Percentiles rank a stretch among this genome's conserved stretches.
phyloP scores from a whole-genome alignment of 2,329 filamentous ascomycete genomes.

The Davidsoniella neocaledoniae region DNA sequence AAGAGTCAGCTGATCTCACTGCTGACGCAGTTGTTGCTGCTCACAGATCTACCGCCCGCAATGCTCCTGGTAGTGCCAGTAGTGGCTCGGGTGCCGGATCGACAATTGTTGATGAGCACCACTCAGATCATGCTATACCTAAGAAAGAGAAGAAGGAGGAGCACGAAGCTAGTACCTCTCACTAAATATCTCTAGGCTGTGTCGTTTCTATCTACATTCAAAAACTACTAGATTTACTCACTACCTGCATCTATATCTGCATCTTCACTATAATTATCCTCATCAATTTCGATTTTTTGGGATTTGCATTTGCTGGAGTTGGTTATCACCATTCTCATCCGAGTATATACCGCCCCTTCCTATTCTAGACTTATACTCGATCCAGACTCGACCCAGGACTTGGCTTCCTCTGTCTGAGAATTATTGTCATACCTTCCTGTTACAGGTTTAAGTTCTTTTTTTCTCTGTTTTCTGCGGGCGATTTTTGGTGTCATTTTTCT shows the following conservation, averaged over 20 bases:
- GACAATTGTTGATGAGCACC: conserved; percentile 9
- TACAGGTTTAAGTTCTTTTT: not conserved
- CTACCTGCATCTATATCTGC: not conserved
- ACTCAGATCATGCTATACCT: not conserved
- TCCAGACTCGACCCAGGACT: not conserved
- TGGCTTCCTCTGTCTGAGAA: not conserved
- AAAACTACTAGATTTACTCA: too few species aligned
- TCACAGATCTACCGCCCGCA: not conserved
- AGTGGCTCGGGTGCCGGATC: conserved; percentile 6
- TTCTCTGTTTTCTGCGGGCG: not conserved
- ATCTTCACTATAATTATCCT: not conserved
- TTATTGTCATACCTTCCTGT: too few species aligned
- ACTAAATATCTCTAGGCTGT: not conserved
- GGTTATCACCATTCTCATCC: not conserved
- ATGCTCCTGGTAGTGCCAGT: conserved; percentile 1
- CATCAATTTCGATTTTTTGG: not conserved
- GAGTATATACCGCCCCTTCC: not conserved
- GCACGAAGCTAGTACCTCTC: not conserved
- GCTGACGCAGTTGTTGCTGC: not conserved
- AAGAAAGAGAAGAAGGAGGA: conserved; percentile 8
- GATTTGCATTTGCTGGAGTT: not conserved
- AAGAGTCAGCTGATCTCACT: conserved; percentile 2
- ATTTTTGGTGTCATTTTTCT: not conserved
- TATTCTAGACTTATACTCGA: too few species aligned
- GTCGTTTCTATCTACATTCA: not conserved